Percentiles rank a stretch among this genome's conserved stretches.
Evolutionary conservation across 1,139 yeast genomes (phyloP).

Genomic region (Lodderomyces orthopsilosis): DNA sequence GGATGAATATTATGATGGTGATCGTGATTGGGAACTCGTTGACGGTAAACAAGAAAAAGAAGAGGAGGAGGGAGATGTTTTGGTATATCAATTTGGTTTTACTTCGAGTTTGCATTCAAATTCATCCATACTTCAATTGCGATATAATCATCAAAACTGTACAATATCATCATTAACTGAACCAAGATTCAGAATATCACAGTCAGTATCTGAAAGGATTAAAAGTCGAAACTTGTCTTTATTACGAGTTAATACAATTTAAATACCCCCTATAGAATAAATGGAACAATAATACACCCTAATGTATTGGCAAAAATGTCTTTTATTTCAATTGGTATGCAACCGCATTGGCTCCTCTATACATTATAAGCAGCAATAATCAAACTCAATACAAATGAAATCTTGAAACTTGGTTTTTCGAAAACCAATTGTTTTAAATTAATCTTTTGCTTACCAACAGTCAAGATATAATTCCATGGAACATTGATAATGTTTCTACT

Average conservation of each 20-base stretch:
- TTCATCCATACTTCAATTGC: background rate
- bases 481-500: conserved; percentile 53
- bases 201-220: background rate
- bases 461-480: conserved; percentile 46
- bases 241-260: conserved; percentile 6
- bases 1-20: background rate
- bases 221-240: background rate
- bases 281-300: background rate
- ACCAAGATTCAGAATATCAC: background rate
- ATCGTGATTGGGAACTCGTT: background rate
- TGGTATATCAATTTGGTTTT: background rate
- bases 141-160: background rate
- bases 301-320: background rate
- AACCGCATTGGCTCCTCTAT: too few species aligned
- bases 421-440: conserved; percentile 54
- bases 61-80: background rate
- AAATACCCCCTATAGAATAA: background rate
- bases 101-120: background rate
- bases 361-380: conserved; percentile 64
- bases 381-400: conserved; percentile 57
- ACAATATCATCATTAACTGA: background rate
- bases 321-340: too few species aligned
- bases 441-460: conserved; percentile 44
- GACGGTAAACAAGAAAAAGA: background rate
- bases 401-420: conserved; percentile 64